phyloP scores from a whole-genome alignment of 2,329 filamentous ascomycete genomes.

The Verticillium albo-atrum region DNA sequence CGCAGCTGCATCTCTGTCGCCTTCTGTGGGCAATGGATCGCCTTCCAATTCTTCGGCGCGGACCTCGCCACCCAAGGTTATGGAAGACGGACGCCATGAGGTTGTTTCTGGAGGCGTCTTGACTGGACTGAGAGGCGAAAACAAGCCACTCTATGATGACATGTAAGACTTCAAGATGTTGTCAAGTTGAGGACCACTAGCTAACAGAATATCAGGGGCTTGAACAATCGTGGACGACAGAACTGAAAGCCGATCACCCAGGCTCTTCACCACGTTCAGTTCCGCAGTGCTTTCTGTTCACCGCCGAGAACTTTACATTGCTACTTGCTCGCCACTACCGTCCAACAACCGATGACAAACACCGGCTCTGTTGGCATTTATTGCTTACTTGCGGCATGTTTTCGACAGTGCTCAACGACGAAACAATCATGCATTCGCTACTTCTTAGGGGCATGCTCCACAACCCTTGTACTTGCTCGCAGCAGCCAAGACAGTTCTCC shows the following conservation, averaged over 20 bases:
- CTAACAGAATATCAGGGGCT: background rate
- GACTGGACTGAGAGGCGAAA: background rate
- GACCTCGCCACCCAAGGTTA: background rate
- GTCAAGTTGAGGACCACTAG: background rate
- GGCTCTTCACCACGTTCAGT: background rate
- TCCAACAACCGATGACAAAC: background rate
- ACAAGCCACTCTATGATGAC: background rate
- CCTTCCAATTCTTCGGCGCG: background rate
- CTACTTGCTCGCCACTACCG: background rate
- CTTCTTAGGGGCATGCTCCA: background rate
- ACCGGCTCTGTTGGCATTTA: background rate
- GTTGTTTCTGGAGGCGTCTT: background rate
- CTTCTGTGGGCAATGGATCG: slow-evolving; percentile 23
- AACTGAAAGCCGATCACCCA: background rate
- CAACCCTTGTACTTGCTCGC: background rate
- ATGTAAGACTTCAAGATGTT: background rate
- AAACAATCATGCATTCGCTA: background rate
- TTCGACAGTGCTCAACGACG: background rate
- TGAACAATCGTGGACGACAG: background rate
- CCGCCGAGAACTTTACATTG: background rate
- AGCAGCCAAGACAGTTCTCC: background rate
- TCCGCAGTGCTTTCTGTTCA: background rate
- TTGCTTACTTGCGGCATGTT: background rate
- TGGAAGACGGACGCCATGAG: background rate
- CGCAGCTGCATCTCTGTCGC: slow-evolving; percentile 45